These are phyloP conservation scores for Backusella tarrabulga DNA, from an alignment of 192 early-diverging fungal species.

Conservation along the genomic window DNA sequence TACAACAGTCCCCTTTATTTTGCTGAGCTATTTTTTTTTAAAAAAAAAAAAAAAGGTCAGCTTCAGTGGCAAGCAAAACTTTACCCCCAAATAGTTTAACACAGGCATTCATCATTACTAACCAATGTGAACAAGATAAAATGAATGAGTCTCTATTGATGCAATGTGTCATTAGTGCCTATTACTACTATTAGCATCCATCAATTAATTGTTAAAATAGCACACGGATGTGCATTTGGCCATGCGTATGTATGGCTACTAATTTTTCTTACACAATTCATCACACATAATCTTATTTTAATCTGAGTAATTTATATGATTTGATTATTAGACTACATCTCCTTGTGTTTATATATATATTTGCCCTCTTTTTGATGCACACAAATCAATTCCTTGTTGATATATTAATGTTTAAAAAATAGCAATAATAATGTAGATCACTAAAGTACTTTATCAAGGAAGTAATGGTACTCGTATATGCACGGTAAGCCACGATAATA, in stretches of 20 bases:
- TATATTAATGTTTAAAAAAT: neutral
- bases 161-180: neutral
- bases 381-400: neutral
- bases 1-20: neutral
- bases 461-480: neutral
- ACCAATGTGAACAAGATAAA: neutral
- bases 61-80: neutral
- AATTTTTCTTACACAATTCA: neutral
- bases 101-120: neutral
- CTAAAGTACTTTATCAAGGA: neutral
- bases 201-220: neutral
- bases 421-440: neutral
- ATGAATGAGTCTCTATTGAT: neutral
- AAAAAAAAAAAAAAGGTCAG: neutral
- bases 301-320: neutral
- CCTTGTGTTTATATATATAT: neutral
- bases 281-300: neutral
- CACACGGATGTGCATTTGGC: neutral
- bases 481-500: neutral
- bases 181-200: neutral
- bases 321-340: too few species aligned
- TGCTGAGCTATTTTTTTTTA: neutral
- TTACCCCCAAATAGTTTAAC: neutral
- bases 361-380: neutral
- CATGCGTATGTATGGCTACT: neutral